Evolutionary conservation across 2,329 filamentous ascomycete species (phyloP).

Genomic region (Cladosporium sp.): DNA sequence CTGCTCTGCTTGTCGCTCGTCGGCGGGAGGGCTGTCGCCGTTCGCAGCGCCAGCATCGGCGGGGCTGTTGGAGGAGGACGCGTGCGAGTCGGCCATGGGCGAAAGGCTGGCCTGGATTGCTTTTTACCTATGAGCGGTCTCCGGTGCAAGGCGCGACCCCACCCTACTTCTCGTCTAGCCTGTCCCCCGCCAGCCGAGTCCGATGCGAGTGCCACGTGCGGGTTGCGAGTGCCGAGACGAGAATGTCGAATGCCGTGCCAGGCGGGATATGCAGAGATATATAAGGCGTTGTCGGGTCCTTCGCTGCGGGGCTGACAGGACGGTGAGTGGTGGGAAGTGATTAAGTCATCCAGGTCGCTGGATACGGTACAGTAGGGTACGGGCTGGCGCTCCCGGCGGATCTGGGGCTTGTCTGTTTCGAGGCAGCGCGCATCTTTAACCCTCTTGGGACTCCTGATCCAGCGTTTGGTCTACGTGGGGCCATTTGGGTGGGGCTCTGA

Average conservation of each 20-base stretch:
- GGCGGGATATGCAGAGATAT: not conserved
- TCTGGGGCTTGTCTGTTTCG: not conserved
- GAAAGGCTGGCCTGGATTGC: not conserved
- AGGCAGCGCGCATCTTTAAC: no score
- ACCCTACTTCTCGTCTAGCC: conserved; percentile 8
- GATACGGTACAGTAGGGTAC: not conserved
- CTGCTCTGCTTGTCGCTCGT: not conserved
- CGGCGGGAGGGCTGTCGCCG: not conserved
- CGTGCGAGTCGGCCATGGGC: conserved; percentile 9
- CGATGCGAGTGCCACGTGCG: not conserved
- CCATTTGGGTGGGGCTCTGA: no score
- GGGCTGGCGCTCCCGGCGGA: not conserved
- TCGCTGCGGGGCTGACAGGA: not conserved
- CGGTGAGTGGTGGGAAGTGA: not conserved
- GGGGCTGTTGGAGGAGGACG: conserved; percentile 7
- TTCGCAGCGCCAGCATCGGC: not conserved
- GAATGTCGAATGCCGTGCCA: not conserved
- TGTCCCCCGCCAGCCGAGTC: conserved; percentile 10
- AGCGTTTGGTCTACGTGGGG: no score
- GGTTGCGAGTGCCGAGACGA: not conserved
- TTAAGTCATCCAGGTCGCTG: conserved; percentile 7
- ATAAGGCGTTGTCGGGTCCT: no score
- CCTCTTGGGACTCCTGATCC: no score
- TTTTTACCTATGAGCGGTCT: not conserved
- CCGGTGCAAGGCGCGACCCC: conserved; percentile 6